Base-by-base conservation (phyloP, 495 filamentous ascomycete genomes). In the Podospora pseudoanserina region DNA sequence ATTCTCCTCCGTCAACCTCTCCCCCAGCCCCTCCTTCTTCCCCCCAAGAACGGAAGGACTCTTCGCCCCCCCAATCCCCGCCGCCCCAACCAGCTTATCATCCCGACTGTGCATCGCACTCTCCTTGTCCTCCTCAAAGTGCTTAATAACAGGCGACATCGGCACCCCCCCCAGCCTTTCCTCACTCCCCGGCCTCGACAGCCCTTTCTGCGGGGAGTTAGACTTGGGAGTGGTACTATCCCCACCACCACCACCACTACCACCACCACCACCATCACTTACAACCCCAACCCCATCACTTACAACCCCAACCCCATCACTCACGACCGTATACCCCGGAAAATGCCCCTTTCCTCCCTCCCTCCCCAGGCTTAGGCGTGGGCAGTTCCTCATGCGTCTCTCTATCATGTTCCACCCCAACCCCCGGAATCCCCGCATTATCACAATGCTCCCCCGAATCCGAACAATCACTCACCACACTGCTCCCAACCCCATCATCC, bases 391-490 rank as follows among this genome's bases (percentile, higher is more conserved):
- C 27, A 23, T 58, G 23, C 23, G 1, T 23, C 23, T 23, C 23
- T 23, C 23, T n/a, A 28, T 63, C 61, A 23, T 63, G 61, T 4
- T 63, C 61, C 4, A 63, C 2, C 32, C 49, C 30, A 5, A 63
- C 9, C 4, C 61, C 61, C 4, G 61, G 61, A 18, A 63, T 63
- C 4, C 0, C 18, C 15, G 61, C 61, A 23, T 63, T 63, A 23
- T 63, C 61, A 23, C 61, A 63, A 27, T 63, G 61, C 28, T 44
- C 61, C n/a, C 61, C 61, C 28, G 61, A 28, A 11, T 63, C 61
- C 4, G 61, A 63, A 23, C 61, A 63, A 9, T 63, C 61, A 7
- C 30, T 32, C 30, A 32, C 30, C 30, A 32, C 30, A 32, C 30
- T 32, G 11, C 58, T 19, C 58, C 16, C 58, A 13, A 16, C 58